Conservation (phyloP, 768 basidiomycete genomes). For the Amanita thiersii region DNA sequence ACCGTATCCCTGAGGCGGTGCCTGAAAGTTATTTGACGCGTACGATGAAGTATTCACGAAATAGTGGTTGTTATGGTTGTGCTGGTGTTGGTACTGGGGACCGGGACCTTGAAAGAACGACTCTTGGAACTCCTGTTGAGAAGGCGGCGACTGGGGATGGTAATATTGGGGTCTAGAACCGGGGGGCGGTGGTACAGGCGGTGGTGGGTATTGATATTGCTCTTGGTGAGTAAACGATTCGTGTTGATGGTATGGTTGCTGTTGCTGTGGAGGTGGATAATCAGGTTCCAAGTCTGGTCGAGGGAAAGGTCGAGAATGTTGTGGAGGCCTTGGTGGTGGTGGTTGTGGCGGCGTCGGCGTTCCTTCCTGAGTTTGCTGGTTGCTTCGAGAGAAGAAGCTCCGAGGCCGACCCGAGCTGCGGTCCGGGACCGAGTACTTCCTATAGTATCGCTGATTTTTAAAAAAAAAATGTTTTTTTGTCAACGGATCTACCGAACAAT, state of each 20-base stretch:
- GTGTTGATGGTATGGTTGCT: conserved; percentile 14
- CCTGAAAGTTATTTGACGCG: too few species aligned
- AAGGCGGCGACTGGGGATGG: conserved; percentile 12
- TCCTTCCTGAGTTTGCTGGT: conserved; percentile 16
- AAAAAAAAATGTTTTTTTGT: too few species aligned
- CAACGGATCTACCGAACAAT: too few species aligned
- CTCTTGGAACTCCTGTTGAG: conserved; percentile 12
- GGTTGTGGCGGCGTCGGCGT: conserved; percentile 14
- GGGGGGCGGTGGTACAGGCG: conserved; percentile 12
- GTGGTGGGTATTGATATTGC: conserved; percentile 11
- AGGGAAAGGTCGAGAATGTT: conserved; percentile 33
- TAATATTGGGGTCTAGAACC: conserved; percentile 8
- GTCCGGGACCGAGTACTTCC: conserved; percentile 55
- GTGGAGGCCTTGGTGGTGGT: conserved; percentile 27
- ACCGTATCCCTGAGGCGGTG: conserved; percentile 15
- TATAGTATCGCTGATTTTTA: conserved; percentile 43
- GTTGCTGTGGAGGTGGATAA: conserved; percentile 19
- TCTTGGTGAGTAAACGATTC: conserved; percentile 10
- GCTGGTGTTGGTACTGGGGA: conserved; percentile 13
- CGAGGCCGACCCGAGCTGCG: conserved; percentile 24
- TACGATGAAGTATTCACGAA: too few species aligned
- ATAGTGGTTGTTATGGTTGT: neutral
- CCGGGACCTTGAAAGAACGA: conserved; percentile 16
- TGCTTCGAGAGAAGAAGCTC: conserved; percentile 40
- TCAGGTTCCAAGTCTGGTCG: conserved; percentile 58